These are phyloP conservation scores for Wickerhamomyces sydowiorum DNA, from an alignment of 805 yeast genomes.

Conservation along the genomic window DNA sequence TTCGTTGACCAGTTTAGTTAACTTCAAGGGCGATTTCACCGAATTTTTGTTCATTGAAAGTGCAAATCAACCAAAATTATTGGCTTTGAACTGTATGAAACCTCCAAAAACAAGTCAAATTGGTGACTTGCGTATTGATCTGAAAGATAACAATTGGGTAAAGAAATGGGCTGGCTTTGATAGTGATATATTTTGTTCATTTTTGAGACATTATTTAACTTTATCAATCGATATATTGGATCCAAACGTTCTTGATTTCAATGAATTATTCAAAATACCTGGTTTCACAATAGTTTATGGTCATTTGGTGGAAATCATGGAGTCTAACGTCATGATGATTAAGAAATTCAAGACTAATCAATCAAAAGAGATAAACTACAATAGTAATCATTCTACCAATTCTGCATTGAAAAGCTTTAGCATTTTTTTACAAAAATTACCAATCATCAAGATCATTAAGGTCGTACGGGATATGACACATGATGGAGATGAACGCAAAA, in stretches of 20 bases:
- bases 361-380: conserved; percentile 2
- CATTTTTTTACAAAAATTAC: conserved; percentile 4
- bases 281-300: conserved; percentile 19
- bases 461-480: conserved; percentile 6
- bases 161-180: conserved; percentile 53
- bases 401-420: conserved; percentile 3
- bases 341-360: conserved; percentile 7
- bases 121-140: conserved; percentile 36
- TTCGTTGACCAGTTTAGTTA: conserved; percentile 9
- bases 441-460: conserved; percentile 10
- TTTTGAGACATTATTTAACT: conserved; percentile 49
- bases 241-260: not conserved
- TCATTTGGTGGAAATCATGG: conserved; percentile 16
- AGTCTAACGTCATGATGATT: conserved; percentile 14
- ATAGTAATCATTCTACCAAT: conserved; percentile 8
- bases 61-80: conserved; percentile 22
- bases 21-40: conserved; percentile 15
- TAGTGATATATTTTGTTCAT: conserved; percentile 54
- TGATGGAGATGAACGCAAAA: conserved; percentile 2
- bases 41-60: not conserved
- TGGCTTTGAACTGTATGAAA: conserved; percentile 29
- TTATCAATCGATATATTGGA: not conserved
- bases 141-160: conserved; percentile 54
- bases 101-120: conserved; percentile 37
- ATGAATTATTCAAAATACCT: conserved; percentile 8